A percentile compares a stretch with the other conserved stretches of the same genome.
Evolutionary conservation across 495 filamentous ascomycete species (phyloP).

Genomic region (Aspergillus coremiiformis): DNA sequence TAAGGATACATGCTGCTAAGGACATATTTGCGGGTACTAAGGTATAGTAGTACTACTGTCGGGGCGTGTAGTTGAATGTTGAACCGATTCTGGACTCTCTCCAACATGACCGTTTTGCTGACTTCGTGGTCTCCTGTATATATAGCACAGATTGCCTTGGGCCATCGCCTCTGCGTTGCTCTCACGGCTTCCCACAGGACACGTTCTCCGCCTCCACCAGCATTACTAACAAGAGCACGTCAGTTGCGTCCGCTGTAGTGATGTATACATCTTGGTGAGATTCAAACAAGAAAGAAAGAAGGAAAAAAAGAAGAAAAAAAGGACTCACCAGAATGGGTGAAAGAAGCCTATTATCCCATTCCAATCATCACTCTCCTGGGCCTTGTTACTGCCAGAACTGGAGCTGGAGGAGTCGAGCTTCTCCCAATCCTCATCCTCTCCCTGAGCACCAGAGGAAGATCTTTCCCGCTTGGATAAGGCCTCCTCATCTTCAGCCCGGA

Average conservation of each 20-base stretch:
- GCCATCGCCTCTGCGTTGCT: conserved; percentile 84
- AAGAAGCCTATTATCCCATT: conserved; percentile 89
- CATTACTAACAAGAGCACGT: conserved; percentile 54
- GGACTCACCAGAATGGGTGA: conserved; percentile 80
- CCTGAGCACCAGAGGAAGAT: conserved; percentile 19
- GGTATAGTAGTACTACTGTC: conserved; percentile 79
- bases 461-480: conserved; percentile 34
- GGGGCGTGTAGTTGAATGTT: conserved; percentile 84
- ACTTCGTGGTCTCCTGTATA: conserved; percentile 93
- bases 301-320: too few relatives aligned
- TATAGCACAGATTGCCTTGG: conserved; percentile 77
- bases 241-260: not conserved
- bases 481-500: conserved; percentile 52
- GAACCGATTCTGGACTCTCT: conserved; percentile 78
- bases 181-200: conserved; percentile 94
- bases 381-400: conserved; percentile 41
- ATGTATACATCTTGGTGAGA: not conserved
- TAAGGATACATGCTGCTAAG: conserved; percentile 77
- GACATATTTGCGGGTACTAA: conserved; percentile 79
- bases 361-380: conserved; percentile 54
- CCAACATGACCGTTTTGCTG: conserved; percentile 68
- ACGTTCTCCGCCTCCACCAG: conserved; percentile 90
- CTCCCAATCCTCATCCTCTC: conserved; percentile 67
- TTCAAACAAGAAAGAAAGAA: too few relatives aligned
- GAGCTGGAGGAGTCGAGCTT: conserved; percentile 51